Percentiles rank a stretch among this genome's conserved stretches.
Conservation (phyloP, 2,329 filamentous ascomycete genomes). For the Diaporthe caulivora region DNA sequence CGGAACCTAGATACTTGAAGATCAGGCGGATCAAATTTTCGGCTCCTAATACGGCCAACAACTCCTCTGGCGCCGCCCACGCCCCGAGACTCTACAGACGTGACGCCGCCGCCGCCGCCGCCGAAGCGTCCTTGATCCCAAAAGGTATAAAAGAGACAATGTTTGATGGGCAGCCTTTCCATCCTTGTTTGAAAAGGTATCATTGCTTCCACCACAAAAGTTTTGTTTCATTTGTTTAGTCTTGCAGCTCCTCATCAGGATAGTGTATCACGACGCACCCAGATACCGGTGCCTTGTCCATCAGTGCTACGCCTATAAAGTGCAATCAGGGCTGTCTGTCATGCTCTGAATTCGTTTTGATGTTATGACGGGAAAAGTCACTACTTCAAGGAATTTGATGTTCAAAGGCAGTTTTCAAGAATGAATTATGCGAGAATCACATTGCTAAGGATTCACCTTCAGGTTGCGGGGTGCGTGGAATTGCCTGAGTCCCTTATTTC, state of each 20-base stretch:
- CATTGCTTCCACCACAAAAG: background rate
- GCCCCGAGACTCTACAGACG: too few relatives aligned
- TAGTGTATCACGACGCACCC: too few relatives aligned
- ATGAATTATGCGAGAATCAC: too few relatives aligned
- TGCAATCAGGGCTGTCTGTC: too few relatives aligned
- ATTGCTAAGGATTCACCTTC: too few relatives aligned
- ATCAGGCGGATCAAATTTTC: background rate
- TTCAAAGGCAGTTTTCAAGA: background rate
- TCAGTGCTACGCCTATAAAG: too few relatives aligned
- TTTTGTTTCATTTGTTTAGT: background rate
- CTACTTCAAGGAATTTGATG: background rate
- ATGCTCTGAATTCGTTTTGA: background rate
- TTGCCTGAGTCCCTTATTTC: too few relatives aligned
- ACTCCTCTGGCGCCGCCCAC: background rate
- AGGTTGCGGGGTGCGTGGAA: background rate
- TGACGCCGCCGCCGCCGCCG: too few relatives aligned
- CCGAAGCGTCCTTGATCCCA: too few relatives aligned
- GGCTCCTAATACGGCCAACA: background rate
- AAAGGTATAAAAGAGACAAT: background rate
- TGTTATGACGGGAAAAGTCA: too few relatives aligned
- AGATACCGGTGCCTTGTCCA: too few relatives aligned
- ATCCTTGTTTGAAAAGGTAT: background rate
- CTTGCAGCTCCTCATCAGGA: background rate
- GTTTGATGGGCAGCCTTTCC: too few relatives aligned
- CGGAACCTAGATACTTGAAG: background rate